These are phyloP conservation scores for Skeletonema costatum DNA, from an alignment of 108 stramenopile species.

Conservation along the genomic window DNA sequence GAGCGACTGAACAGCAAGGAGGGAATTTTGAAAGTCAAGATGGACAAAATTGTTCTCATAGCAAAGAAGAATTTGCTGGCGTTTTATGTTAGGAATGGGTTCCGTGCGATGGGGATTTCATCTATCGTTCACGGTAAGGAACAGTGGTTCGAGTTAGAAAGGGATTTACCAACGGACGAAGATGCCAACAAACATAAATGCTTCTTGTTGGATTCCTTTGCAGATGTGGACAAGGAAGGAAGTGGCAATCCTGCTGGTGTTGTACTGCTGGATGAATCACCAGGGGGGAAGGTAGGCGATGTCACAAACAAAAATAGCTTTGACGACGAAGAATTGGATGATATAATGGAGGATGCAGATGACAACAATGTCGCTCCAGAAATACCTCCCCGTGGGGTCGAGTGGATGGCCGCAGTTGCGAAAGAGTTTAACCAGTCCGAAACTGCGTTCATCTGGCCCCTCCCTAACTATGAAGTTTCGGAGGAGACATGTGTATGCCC, in stretches of 20 bases:
- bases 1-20: conserved; percentile 31
- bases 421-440: conserved; percentile 93
- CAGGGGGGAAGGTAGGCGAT: conserved; percentile 7
- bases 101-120: conserved; percentile 60
- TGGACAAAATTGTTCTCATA: conserved; percentile 67
- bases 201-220: conserved; percentile 87
- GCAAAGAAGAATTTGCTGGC: conserved; percentile 72
- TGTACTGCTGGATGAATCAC: conserved; percentile 67
- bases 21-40: conserved; percentile 40
- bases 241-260: conserved; percentile 97
- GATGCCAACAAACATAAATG: conserved; percentile 42
- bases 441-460: conserved; percentile 87
- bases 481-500: neutral
- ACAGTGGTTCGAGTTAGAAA: conserved; percentile 76
- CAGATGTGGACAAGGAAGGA: conserved; percentile 59
- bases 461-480: conserved; percentile 14
- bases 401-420: conserved; percentile 92
- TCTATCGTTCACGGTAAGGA: conserved; percentile 73
- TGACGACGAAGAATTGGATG: conserved; percentile 36
- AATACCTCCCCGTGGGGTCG: conserved; percentile 8
- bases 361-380: conserved; percentile 18
- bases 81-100: conserved; percentile 86
- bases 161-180: conserved; percentile 13
- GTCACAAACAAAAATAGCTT: conserved; percentile 18
- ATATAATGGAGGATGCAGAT: conserved; percentile 38